Evolutionary conservation across 2,329 filamentous ascomycete genomes (phyloP).

Genomic region (Coniochaeta sp.): DNA sequence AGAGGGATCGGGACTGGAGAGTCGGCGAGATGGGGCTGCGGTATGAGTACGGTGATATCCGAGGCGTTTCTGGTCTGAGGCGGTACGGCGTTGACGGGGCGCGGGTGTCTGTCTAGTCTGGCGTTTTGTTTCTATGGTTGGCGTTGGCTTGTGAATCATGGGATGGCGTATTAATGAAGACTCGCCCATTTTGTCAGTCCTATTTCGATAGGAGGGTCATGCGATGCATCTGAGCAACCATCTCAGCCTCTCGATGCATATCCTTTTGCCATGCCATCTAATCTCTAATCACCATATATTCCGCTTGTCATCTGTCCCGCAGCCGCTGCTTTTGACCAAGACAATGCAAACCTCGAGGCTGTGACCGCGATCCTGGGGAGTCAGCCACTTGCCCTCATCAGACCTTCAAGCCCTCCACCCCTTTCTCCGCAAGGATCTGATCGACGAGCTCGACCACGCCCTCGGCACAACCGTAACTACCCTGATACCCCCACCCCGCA

Average conservation of each 20-base stretch:
- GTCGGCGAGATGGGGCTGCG: constrained; percentile 19
- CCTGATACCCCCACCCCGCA: constrained; percentile 69
- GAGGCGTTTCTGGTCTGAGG: constrained; percentile 17
- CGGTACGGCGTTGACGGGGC: constrained; percentile 20
- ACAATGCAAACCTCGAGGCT: not conserved
- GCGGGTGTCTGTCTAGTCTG: not conserved
- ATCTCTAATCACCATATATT: too few relatives aligned
- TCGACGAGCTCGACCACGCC: constrained; percentile 59
- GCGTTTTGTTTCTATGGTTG: not conserved
- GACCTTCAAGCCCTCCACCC: not conserved
- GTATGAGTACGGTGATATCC: constrained; percentile 24
- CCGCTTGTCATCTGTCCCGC: not conserved
- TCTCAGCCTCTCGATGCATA: too few relatives aligned
- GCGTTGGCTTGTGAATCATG: not conserved
- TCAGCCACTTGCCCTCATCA: not conserved
- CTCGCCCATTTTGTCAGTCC: too few relatives aligned
- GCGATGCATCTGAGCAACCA: too few relatives aligned
- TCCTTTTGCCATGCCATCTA: too few relatives aligned
- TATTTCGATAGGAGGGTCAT: too few relatives aligned
- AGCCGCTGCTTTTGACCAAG: not conserved
- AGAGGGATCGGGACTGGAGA: constrained; percentile 20
- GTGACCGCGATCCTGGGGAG: not conserved
- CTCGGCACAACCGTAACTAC: constrained; percentile 63
- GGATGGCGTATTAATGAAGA: too few relatives aligned
- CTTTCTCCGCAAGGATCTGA: constrained; percentile 36